phyloP scores from a whole-genome alignment of 176 grass and related monocot genomes.

The Luzula sylvatica region DNA sequence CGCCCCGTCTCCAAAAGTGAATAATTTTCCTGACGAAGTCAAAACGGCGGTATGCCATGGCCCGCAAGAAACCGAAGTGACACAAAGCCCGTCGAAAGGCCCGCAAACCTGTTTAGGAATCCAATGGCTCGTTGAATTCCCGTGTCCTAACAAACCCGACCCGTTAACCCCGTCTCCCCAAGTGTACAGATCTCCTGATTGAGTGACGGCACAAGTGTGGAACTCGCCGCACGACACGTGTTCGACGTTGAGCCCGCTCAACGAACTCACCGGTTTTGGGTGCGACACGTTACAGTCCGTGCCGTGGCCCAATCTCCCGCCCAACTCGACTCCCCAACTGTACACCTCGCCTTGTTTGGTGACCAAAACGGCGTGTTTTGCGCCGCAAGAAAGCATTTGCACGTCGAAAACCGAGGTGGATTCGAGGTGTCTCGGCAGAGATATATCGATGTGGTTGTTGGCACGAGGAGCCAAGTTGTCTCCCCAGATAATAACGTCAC shows the following conservation, averaged over 20 bases:
- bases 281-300: slow-evolving; percentile 42
- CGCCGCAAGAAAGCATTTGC: slow-evolving; percentile 51
- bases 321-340: slow-evolving; percentile 59
- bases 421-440: slow-evolving; percentile 49
- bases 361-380: slow-evolving; percentile 41
- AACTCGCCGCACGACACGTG: slow-evolving; percentile 51
- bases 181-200: slow-evolving; percentile 59
- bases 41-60: slow-evolving; percentile 61
- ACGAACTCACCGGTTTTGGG: slow-evolving; percentile 45
- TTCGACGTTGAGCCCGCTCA: slow-evolving; percentile 42
- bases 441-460: slow-evolving; percentile 27
- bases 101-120: slow-evolving; percentile 61
- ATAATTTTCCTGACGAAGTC: slow-evolving; percentile 50
- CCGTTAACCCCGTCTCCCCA: slow-evolving; percentile 60
- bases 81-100: slow-evolving; percentile 35
- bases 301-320: slow-evolving; percentile 62
- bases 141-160: slow-evolving; percentile 59
- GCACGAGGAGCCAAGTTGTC: slow-evolving; percentile 24
- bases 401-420: slow-evolving; percentile 49
- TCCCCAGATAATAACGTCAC: slow-evolving; percentile 62
- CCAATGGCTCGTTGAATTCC: slow-evolving; percentile 47
- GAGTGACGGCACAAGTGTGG: slow-evolving; percentile 63
- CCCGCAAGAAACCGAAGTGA: slow-evolving; percentile 60
- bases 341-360: slow-evolving; percentile 74
- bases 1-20: slow-evolving; percentile 63